Base-by-base conservation (phyloP, 352 stramenopile species). In the Phytophthora ramorum region DNA sequence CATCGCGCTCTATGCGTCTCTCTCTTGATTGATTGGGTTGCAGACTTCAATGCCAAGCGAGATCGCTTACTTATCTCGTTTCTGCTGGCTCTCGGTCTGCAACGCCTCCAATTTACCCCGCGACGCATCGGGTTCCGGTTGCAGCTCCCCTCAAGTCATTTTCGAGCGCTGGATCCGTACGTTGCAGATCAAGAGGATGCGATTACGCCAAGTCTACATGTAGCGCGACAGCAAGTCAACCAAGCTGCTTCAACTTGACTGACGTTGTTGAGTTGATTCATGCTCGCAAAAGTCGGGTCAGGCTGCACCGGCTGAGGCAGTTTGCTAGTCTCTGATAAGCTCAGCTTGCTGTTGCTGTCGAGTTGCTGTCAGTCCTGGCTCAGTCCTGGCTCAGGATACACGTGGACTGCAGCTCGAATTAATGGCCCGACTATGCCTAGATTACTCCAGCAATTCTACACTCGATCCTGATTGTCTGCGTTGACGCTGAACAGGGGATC, bases 11-110 rank as follows among this genome's bases (percentile, higher is more conserved):
- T 44, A 17, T 44, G 37, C 1, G 38, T 41, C 51, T 58, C 51
- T 58, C 28, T 58, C 24, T 58, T 47, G 51, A 58, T 58, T 49
- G 51, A 58, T 58, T 49, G 51, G 37, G 51, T 58, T 58, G 35
- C 19, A 47, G 17, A 24, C 40, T 48, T 58, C 51, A 49, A 49
- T 41, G 37, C 45, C 37, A 10, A 49, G 40, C 44, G 38, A 58
- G 20, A 40, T 43, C 51, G 51, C 26, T 49, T 49, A 22, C 34
- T 48, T 58, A 17, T 30, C 50, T 58, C 22, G 28, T 48, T 45
- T 22, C 38, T 35, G 34, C 51, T 41, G 51, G 34, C 51, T 58
- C 51, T 58, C n/a, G 38, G 16, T 16, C 16, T 45, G 38, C 38
- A 45, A 41, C 13, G 35, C 35, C 13, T 16, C 17, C 13, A 3